These are phyloP conservation scores for Zea mays DNA, from an alignment of 176 grass and related monocot genomes.

Conservation along the genomic window Zm-B73-REFERENCE-NAM-5.0 NC_050100.1:41579501-41580000, in stretches of 20 bases:
- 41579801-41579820: neutral
- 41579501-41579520: constrained; percentile 91
- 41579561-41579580: constrained; percentile 36
- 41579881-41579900: neutral
- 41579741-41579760: neutral
- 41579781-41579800: neutral
- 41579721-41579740: neutral
- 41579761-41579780: neutral
- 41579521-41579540: constrained; percentile 83
- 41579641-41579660: neutral
- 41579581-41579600: neutral
- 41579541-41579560: constrained; percentile 98
- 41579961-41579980: neutral
- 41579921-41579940: neutral
- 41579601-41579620: neutral
- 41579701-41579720: neutral
- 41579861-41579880: neutral
- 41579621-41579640: neutral
- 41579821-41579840: neutral
- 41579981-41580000: neutral
- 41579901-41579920: constrained; percentile 16
- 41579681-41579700: neutral
- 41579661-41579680: neutral
- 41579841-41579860: neutral
- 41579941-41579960: neutral